These are phyloP conservation scores for Triticum dicoccoides DNA, from an alignment of 176 grass and related monocot genomes.

Conservation along the genomic window DNA sequence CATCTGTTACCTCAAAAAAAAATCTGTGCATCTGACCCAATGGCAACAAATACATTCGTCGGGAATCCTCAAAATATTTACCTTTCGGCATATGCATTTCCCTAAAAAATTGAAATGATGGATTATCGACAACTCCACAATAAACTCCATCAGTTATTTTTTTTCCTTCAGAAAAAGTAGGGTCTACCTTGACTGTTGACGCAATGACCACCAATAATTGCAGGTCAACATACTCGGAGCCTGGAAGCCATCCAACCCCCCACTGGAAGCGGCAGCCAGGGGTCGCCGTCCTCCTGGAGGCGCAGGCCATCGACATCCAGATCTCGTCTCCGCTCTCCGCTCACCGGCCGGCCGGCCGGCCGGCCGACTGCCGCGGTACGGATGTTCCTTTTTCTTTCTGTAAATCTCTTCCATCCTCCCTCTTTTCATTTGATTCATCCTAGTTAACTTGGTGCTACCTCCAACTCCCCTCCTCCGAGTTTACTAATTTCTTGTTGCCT, in stretches of 20 bases:
- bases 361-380: not conserved
- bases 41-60: no score
- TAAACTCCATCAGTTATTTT: no score
- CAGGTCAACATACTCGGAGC: no score
- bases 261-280: not conserved
- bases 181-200: no score
- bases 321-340: not conserved
- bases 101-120: no score
- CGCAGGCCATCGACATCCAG: not conserved
- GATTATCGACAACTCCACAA: no score
- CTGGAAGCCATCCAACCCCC: not conserved
- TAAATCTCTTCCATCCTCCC: not conserved
- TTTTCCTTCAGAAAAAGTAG: no score
- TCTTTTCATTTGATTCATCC: not conserved
- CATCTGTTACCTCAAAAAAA: no score
- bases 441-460: not conserved
- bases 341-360: not conserved
- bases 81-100: no score
- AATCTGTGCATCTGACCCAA: no score
- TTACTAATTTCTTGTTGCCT: not conserved
- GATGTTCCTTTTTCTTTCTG: not conserved
- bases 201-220: no score
- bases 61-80: no score
- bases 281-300: not conserved
- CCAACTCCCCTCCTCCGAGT: not conserved